Evolutionary conservation across 2,329 filamentous ascomycete genomes (phyloP), one percentile per base, ranked within the genome.

Genomic region (Zelopaecilomyces penicillatus): DNA sequence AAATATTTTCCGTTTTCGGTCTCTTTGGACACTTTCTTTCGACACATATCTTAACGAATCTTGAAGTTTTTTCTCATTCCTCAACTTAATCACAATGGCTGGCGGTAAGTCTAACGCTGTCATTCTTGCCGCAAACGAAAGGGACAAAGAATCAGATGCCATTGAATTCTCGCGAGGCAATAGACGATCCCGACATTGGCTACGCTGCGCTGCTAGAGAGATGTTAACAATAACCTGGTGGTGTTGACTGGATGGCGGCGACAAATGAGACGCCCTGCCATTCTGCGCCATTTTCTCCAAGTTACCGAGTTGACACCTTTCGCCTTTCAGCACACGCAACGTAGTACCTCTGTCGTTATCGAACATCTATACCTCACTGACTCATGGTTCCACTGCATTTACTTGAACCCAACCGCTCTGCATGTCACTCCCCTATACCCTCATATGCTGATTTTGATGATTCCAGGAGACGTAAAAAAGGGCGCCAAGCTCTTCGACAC

Each of bases 401-500:
- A 19, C 19, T 19, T 19, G 2, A 19, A 19, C 19, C 19, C 19
- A 19, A 19, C 19, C 19, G 19, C 19, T 19, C 19, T 19, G 19
- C 19, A 19, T 19, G 19, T 19, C 19, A 19, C 19, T 19, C 19
- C 19, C 19, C 3, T 19, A 19, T 19, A 19, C 19, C 19, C 19
- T 19, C 19, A 19, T 19, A 19, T 19, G 19, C 30, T n/a, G 41
- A 43, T 36, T 8, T 19, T 19, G 7, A 10, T 5, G 27, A 44
- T 19, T 51, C 31, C 42, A 95, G 90, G 89, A 78, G 89, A 96
- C 72, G 64, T 76, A 65, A 89, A 90, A 78, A 96, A 96, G 85
- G 91, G 91, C 80, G 91, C 89, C 73, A 87, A 84, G 78, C 87
- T 97, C 68, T 97, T 97, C 88, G 95, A 96, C 83, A 97, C 90